Conservation (phyloP, 495 filamentous ascomycete genomes). For the Podospora sp. region DNA sequence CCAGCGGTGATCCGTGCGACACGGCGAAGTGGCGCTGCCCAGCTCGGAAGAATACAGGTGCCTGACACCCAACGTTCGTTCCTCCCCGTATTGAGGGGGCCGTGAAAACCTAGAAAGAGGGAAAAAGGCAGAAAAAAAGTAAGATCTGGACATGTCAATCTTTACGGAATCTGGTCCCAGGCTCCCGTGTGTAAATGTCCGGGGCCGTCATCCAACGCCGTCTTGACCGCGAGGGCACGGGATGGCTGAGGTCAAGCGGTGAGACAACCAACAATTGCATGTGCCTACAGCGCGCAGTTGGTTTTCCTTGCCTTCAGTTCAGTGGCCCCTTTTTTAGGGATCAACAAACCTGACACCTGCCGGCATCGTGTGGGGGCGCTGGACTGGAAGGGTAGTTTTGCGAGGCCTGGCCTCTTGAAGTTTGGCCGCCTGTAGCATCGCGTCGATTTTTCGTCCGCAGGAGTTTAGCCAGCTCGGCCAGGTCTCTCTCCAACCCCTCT, state of each 20-base stretch:
- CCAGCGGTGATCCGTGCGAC: neutral
- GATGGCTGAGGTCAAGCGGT: neutral
- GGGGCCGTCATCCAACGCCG: neutral
- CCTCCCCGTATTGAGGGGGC: neutral
- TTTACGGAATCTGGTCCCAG: neutral
- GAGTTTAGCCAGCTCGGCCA: conserved; percentile 9
- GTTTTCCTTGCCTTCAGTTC: neutral
- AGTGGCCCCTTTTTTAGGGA: neutral
- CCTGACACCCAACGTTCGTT: neutral
- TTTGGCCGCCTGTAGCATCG: conserved; percentile 2
- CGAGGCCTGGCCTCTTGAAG: conserved; percentile 10
- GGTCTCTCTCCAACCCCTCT: conserved; percentile 5
- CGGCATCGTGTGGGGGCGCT: neutral
- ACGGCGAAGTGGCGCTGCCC: neutral
- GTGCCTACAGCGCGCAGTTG: neutral
- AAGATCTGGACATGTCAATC: neutral
- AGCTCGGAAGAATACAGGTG: neutral
- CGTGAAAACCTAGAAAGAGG: neutral
- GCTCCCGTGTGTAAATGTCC: neutral
- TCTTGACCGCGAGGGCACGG: neutral
- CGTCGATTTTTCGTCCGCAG: conserved; percentile 15
- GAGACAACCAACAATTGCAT: neutral
- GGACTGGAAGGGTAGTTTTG: neutral
- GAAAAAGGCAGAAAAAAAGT: neutral
- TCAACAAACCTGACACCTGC: neutral